Evolutionary conservation across 495 filamentous ascomycete species (phyloP), one percentile per base, ranked within the genome.

Genomic region (Tuber umbilicatum): DNA sequence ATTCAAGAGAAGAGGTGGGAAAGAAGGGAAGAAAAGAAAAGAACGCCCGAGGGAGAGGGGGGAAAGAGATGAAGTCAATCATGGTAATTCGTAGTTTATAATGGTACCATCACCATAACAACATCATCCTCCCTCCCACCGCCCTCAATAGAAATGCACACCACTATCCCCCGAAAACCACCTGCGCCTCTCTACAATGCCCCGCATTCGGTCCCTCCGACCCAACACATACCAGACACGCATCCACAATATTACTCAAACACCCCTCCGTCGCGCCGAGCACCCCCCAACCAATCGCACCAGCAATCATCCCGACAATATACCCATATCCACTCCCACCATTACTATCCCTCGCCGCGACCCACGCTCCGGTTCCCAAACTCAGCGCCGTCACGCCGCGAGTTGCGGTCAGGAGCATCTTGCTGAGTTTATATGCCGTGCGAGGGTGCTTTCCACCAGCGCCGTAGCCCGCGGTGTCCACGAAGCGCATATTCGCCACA

Each of bases 261-360:
- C 97, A 91, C 21, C 94, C 93, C 83, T 99, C 95, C 85, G 97
- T 95, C 2, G 94, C 92, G n/a, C 95, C 95, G 69, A 99, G 83
- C 5, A 97, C 89, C 35, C 92, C 94, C 93, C 95, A 99, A 14
- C 95, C 95, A 77, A 99, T 97, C 70, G 93, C 91, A 45, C 91
- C 92, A 21, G 95, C 94, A 75, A 97, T 89, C 73, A 99, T 80
- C 5, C 94, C 95, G 6, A 99, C 92, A 64, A 99, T 88, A 82
- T 99, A 99, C 31, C 93, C 95, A 83, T 99, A 99, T 60, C 94
- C 85, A 80, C 93, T 97, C n/a, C 95, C 95, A 69, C 86, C 89
- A 67, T 90, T 83, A 0, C 87, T 85, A 31, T 90, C 89, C 69
- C 91, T 88, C 27, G 95, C 93, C 72, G 91, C 91, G n/a, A 98